These are phyloP conservation scores for Bretschneidera sinensis DNA, from an alignment of 345 rosid genomes.

Conservation along the genomic window DNA sequence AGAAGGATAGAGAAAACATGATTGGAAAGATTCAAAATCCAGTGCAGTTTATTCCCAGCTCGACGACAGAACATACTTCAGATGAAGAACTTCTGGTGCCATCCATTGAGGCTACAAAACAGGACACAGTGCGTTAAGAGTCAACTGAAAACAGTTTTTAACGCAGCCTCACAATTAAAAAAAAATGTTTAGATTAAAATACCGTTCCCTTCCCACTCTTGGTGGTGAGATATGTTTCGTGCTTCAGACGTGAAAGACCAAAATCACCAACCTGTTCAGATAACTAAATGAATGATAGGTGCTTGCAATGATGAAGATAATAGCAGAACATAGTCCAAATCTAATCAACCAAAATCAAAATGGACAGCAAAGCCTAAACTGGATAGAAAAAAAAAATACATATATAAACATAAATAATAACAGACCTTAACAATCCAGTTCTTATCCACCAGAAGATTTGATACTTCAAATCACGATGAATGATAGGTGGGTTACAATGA, in stretches of 20 bases:
- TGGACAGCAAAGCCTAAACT: too few species aligned
- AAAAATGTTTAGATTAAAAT: too few species aligned
- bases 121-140: too few species aligned
- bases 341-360: too few species aligned
- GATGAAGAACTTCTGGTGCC: constrained; percentile 97
- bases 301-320: too few species aligned
- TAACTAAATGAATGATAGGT: constrained; percentile 10
- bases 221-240: constrained; percentile 73
- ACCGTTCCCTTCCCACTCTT: constrained; percentile 95
- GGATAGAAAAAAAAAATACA: too few species aligned
- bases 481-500: constrained; percentile 85
- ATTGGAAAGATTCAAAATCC: constrained; percentile 7
- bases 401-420: too few species aligned
- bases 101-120: constrained; percentile 92
- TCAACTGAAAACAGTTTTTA: too few species aligned
- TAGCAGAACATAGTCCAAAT: too few species aligned
- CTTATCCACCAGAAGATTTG: constrained; percentile 87
- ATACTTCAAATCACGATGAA: constrained; percentile 95
- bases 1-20: constrained; percentile 4
- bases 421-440: constrained; percentile 99
- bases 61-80: constrained; percentile 49
- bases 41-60: neutral
- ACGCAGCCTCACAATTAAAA: too few species aligned
- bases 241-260: too few species aligned
- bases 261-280: constrained; percentile 81